These are phyloP conservation scores for Penicillium bialowiezense DNA, from an alignment of 495 filamentous ascomycete genomes.

Conservation along the genomic window DNA sequence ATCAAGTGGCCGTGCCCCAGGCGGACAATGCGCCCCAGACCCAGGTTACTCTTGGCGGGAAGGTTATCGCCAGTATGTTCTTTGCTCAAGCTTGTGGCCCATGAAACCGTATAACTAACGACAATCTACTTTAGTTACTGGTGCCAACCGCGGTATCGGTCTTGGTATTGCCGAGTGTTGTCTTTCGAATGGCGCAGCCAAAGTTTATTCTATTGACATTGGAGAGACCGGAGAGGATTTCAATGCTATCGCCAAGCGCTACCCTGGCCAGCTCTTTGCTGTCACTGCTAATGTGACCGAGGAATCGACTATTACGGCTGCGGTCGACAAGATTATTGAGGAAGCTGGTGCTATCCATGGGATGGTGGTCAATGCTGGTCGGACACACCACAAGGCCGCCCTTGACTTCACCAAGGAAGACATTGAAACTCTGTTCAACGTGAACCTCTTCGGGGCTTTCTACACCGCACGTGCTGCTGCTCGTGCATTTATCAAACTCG, in stretches of 20 bases:
- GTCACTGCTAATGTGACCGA: constrained; percentile 36
- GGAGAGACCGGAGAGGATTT: constrained; percentile 39
- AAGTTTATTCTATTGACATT: constrained; percentile 42
- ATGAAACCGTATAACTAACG: too few relatives aligned
- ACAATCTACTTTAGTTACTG: constrained; percentile 20
- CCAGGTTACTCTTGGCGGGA: constrained; percentile 14
- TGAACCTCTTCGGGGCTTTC: constrained; percentile 44
- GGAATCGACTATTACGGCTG: constrained; percentile 32
- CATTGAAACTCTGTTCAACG: constrained; percentile 38
- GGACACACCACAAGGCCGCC: constrained; percentile 43
- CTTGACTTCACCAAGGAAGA: constrained; percentile 41
- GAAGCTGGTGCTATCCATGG: constrained; percentile 33
- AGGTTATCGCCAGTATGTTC: constrained; percentile 18
- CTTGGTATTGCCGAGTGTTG: constrained; percentile 39
- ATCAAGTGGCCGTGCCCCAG: too few relatives aligned
- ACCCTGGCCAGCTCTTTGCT: constrained; percentile 29
- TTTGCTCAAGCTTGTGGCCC: background rate
- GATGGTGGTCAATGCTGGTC: constrained; percentile 41
- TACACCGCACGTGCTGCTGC: constrained; percentile 34
- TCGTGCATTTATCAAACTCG: constrained; percentile 39
- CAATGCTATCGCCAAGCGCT: constrained; percentile 23
- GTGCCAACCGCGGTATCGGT: constrained; percentile 40
- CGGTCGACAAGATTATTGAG: constrained; percentile 36
- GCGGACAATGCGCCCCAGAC: too few relatives aligned
- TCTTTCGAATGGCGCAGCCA: constrained; percentile 34